Evolutionary conservation across 1,284 basidiomycete species (phyloP).

Genomic region (Cerrena zonata): DNA sequence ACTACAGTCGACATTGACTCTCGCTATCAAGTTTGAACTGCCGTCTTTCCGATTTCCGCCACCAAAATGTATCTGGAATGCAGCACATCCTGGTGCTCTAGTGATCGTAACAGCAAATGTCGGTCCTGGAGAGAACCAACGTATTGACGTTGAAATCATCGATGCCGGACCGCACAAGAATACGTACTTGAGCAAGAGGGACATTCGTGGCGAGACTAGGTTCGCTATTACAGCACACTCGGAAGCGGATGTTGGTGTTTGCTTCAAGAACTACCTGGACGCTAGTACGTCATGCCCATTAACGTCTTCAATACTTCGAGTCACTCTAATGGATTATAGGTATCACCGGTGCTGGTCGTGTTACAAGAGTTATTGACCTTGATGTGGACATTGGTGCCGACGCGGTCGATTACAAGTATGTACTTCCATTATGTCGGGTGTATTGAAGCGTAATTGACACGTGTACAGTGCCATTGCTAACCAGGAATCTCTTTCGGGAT

Average conservation of each 20-base stretch:
- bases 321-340: slow-evolving; percentile 25
- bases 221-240: slow-evolving; percentile 91
- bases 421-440: slow-evolving; percentile 8
- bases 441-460: neutral
- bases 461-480: slow-evolving; percentile 86
- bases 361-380: slow-evolving; percentile 74
- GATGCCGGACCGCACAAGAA: slow-evolving; percentile 86
- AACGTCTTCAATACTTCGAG: neutral
- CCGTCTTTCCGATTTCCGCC: slow-evolving; percentile 64
- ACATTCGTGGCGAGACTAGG: slow-evolving; percentile 85
- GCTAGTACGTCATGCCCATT: slow-evolving; percentile 48
- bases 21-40: slow-evolving; percentile 81
- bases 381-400: slow-evolving; percentile 98
- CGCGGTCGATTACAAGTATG: slow-evolving; percentile 96
- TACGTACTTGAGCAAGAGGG: slow-evolving; percentile 86
- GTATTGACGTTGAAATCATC: slow-evolving; percentile 89
- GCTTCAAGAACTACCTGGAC: slow-evolving; percentile 79
- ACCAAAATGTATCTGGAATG: slow-evolving; percentile 88
- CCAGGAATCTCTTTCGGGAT: slow-evolving; percentile 90
- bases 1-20: slow-evolving; percentile 25
- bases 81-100: slow-evolving; percentile 78
- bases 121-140: slow-evolving; percentile 64
- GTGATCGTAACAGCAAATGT: slow-evolving; percentile 94
- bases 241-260: slow-evolving; percentile 92
- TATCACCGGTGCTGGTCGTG: slow-evolving; percentile 40